phyloP scores from a whole-genome alignment of 768 basidiomycete genomes.

The Lentinula sp. region DNA sequence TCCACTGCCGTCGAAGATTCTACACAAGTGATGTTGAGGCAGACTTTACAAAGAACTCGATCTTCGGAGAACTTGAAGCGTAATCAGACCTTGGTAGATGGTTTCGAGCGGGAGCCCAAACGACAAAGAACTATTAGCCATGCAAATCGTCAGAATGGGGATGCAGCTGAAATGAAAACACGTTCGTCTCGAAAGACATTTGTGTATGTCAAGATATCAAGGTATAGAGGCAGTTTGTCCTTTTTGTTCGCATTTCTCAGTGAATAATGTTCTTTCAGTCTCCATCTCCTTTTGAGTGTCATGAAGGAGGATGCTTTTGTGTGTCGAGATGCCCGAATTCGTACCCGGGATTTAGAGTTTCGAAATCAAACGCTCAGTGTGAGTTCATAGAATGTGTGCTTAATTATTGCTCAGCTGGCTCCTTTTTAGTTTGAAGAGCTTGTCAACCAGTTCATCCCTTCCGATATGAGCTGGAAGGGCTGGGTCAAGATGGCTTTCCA shows the following conservation, averaged over 20 bases:
- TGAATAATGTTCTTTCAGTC: slow-evolving; percentile 27
- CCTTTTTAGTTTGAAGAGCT: slow-evolving; percentile 64
- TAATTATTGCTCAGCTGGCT: slow-evolving; percentile 1
- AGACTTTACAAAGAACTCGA: slow-evolving; percentile 28
- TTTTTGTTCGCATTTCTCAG: slow-evolving; percentile 13
- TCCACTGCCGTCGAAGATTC: slow-evolving; percentile 31
- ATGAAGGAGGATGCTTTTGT: slow-evolving; percentile 83
- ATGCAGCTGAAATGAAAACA: slow-evolving; percentile 77
- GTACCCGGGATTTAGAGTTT: slow-evolving; percentile 76
- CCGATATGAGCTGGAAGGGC: slow-evolving; percentile 71
- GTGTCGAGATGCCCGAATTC: slow-evolving; percentile 72
- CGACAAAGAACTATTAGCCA: slow-evolving; percentile 1
- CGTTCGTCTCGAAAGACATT: slow-evolving; percentile 83
- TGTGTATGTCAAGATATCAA: slow-evolving; percentile 69
- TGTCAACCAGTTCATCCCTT: slow-evolving; percentile 74
- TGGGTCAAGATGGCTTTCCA: slow-evolving; percentile 84
- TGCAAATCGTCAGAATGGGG: slow-evolving; percentile 29
- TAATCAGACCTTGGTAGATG: slow-evolving; percentile 4
- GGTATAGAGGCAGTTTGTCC: slow-evolving; percentile 32
- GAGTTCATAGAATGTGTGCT: slow-evolving; percentile 17
- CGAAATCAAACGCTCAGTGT: slow-evolving; percentile 82
- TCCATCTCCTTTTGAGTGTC: slow-evolving; percentile 71
- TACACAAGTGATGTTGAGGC: slow-evolving; percentile 17
- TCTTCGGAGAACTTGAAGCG: slow-evolving; percentile 32
- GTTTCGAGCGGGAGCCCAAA: slow-evolving; percentile 12